A percentile compares a stretch with the other conserved stretches of the same genome.
phyloP scores from a whole-genome alignment of 116 monocot genomes.

The Trichopus zeylanicus region DNA sequence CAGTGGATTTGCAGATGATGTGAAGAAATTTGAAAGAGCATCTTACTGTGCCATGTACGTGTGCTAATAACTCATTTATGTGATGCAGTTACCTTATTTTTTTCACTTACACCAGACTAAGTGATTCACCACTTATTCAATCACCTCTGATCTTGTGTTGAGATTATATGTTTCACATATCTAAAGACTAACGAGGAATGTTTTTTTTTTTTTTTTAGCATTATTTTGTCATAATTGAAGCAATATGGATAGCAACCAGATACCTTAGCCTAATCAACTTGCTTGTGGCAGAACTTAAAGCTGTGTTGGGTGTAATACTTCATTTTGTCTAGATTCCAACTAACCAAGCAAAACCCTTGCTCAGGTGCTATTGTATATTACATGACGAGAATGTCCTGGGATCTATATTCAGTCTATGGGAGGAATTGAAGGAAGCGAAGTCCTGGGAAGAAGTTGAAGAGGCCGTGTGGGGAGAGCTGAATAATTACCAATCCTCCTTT shows the following conservation, averaged over 20 bases:
- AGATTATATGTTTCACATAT: no score
- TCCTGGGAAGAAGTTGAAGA: constrained; percentile 90
- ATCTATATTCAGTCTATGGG: constrained; percentile 86
- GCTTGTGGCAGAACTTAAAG: no score
- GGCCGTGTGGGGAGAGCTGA: constrained; percentile 70
- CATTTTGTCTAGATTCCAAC: no score
- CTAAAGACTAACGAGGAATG: no score
- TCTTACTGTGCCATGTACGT: constrained; percentile 96
- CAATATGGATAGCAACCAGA: no score
- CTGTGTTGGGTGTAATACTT: no score
- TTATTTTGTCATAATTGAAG: no score
- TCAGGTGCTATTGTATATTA: constrained; percentile 90
- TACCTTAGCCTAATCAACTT: no score
- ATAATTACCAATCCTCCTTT: constrained; percentile 30
- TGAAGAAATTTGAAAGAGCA: constrained; percentile 44
- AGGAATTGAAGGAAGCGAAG: constrained; percentile 53
- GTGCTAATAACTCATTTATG: neutral
- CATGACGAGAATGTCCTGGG: constrained; percentile 88
- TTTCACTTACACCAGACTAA: no score
- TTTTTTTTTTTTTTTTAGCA: no score
- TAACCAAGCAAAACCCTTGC: neutral
- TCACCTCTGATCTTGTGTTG: no score
- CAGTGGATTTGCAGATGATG: constrained; percentile 12
- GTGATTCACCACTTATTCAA: no score
- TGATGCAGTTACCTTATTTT: neutral